These are phyloP conservation scores for Pichia inconspicua DNA, from an alignment of 1,139 yeast genomes.

Conservation along the genomic window DNA sequence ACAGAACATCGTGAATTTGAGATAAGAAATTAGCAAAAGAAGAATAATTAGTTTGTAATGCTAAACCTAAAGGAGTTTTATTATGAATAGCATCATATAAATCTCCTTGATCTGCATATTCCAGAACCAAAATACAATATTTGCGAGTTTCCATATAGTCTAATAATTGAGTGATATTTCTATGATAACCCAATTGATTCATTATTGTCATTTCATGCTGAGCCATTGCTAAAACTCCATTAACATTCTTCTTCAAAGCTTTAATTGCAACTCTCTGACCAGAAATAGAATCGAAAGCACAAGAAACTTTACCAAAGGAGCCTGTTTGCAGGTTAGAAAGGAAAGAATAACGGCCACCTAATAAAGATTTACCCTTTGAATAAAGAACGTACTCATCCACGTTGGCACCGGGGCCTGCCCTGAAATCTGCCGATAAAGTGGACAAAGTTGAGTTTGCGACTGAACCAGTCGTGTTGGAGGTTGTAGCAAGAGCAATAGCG, in stretches of 20 bases:
- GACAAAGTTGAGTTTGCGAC: not conserved
- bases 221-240: slow-evolving; percentile 32
- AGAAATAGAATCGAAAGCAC: slow-evolving; percentile 34
- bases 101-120: slow-evolving; percentile 45
- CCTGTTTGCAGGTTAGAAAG: slow-evolving; percentile 41
- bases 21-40: slow-evolving; percentile 28
- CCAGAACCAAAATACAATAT: slow-evolving; percentile 40
- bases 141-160: slow-evolving; percentile 37
- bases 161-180: slow-evolving; percentile 38
- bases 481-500: not conserved
- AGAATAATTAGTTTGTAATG: slow-evolving; percentile 22
- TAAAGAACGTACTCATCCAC: slow-evolving; percentile 33
- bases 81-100: slow-evolving; percentile 38
- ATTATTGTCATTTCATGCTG: slow-evolving; percentile 41
- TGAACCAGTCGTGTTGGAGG: not conserved
- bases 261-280: slow-evolving; percentile 36
- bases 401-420: not conserved
- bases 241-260: slow-evolving; percentile 32
- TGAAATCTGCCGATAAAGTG: not conserved
- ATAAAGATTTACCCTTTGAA: slow-evolving; percentile 29
- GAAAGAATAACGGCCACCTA: slow-evolving; percentile 33
- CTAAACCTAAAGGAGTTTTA: slow-evolving; percentile 24
- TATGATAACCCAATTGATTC: slow-evolving; percentile 31
- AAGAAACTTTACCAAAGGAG: slow-evolving; percentile 45
- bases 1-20: slow-evolving; percentile 36